A percentile compares a stretch with the other conserved stretches of the same genome.
Conservation (phyloP, 2,329 filamentous ascomycete genomes). For the Beauveria varroae region DNA sequence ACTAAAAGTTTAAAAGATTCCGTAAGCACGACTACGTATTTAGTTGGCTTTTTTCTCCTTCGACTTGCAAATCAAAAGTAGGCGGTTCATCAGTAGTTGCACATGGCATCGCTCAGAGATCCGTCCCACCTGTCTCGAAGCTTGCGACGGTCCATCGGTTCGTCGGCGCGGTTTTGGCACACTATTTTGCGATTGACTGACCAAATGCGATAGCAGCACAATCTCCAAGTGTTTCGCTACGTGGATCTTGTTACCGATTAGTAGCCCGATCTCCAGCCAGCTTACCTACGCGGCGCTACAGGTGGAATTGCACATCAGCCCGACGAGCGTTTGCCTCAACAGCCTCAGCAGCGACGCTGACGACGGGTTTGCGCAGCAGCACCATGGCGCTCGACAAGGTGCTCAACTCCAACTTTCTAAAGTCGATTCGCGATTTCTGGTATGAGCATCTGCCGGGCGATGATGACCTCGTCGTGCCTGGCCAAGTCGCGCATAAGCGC, state of each 20-base stretch:
- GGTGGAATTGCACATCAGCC: neutral
- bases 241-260: too few species aligned
- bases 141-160: constrained; percentile 5
- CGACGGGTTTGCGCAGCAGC: neutral
- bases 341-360: neutral
- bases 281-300: neutral
- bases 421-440: constrained; percentile 29
- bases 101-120: neutral
- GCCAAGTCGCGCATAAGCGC: constrained; percentile 18
- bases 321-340: neutral
- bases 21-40: neutral
- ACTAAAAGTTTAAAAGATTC: neutral
- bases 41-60: too few species aligned
- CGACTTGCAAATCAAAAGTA: too few species aligned
- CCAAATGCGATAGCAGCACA: neutral
- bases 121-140: neutral
- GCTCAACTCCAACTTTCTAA: constrained; percentile 23
- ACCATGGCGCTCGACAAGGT: constrained; percentile 9
- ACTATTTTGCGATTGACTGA: neutral
- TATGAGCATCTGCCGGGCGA: constrained; percentile 26
- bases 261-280: neutral
- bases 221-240: neutral
- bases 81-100: neutral
- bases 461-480: constrained; percentile 21
- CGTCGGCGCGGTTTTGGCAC: neutral